These are phyloP conservation scores for Venturia nashicola DNA, from an alignment of 2,329 filamentous ascomycete species.

Conservation along the genomic window DNA sequence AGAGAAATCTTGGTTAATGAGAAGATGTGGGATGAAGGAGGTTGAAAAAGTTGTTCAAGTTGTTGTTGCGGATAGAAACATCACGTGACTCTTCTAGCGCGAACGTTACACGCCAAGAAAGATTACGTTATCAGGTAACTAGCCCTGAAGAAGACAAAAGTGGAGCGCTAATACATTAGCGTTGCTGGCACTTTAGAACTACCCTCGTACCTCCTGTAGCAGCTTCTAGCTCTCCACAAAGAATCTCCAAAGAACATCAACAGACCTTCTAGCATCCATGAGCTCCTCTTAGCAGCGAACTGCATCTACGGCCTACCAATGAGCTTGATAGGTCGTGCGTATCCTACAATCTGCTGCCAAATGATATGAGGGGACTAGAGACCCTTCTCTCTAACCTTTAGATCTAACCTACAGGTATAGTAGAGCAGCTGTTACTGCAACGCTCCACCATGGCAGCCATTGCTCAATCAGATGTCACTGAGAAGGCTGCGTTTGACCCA, in stretches of 20 bases:
- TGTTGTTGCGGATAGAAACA: too few relatives aligned
- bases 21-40: too few relatives aligned
- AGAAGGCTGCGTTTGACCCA: constrained; percentile 7
- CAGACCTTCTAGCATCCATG: neutral
- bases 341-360: neutral
- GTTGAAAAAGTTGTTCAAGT: too few relatives aligned
- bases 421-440: neutral
- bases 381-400: neutral
- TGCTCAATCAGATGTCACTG: constrained; percentile 5
- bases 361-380: neutral
- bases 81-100: too few relatives aligned
- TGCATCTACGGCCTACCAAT: neutral
- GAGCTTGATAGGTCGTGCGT: neutral
- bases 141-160: neutral
- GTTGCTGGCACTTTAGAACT: too few relatives aligned
- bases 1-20: too few relatives aligned
- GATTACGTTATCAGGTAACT: neutral
- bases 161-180: too few relatives aligned
- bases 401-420: neutral
- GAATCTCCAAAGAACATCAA: neutral
- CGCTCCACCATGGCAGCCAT: neutral
- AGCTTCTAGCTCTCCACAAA: neutral
- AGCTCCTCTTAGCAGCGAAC: neutral
- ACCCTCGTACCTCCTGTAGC: too few relatives aligned
- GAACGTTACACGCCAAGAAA: too few relatives aligned